These are phyloP conservation scores for Neofusicoccum cordaticola DNA, from an alignment of 2,329 filamentous ascomycete species.

Conservation along the genomic window DNA sequence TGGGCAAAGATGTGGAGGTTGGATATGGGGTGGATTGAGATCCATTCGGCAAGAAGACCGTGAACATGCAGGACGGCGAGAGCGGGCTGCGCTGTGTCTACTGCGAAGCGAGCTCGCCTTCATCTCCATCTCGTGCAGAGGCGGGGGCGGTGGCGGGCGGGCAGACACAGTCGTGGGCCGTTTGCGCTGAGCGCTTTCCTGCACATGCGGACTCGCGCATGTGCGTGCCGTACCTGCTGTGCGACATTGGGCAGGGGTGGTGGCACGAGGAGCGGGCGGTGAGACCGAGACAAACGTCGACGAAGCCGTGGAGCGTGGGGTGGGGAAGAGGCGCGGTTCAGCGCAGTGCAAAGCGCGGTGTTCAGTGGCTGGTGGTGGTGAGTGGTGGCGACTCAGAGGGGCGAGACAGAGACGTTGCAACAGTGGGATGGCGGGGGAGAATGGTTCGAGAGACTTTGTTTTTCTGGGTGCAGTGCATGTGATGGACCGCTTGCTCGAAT, in stretches of 20 bases:
- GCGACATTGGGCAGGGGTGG: constrained; percentile 7
- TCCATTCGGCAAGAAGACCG: not conserved
- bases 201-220: not conserved
- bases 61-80: not conserved
- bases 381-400: not conserved
- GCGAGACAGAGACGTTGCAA: not conserved
- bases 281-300: not conserved
- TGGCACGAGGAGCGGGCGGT: constrained; percentile 9
- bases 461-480: not conserved
- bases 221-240: not conserved
- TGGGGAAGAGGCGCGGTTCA: no score
- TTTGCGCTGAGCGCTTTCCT: not conserved
- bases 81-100: not conserved
- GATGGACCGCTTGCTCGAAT: not conserved
- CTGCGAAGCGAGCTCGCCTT: not conserved
- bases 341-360: not conserved
- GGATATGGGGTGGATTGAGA: not conserved
- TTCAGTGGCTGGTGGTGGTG: not conserved
- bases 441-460: not conserved
- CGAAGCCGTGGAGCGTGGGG: not conserved
- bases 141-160: not conserved
- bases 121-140: not conserved
- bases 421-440: not conserved
- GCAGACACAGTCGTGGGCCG: not conserved
- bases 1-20: not conserved